Conservation (phyloP, 768 basidiomycete genomes). For the Boletus sp. region DNA sequence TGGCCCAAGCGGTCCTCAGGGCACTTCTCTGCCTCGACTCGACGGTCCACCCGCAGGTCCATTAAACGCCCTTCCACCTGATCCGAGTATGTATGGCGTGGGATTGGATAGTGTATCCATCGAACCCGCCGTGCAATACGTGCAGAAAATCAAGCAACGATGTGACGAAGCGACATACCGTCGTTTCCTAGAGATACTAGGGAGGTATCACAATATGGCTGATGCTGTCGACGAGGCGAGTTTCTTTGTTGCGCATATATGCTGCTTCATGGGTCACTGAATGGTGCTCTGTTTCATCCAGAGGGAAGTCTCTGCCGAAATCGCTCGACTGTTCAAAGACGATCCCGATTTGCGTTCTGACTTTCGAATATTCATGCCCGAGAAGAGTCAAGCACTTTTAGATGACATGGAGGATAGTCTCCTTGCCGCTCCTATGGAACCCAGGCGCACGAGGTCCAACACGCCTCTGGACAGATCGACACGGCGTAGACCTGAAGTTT, state of each 20-base stretch:
- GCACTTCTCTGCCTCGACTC: slow-evolving; percentile 32
- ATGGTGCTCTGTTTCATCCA: background rate
- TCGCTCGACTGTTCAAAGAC: slow-evolving; percentile 70
- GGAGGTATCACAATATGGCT: slow-evolving; percentile 58
- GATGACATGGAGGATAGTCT: slow-evolving; percentile 41
- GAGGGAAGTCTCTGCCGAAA: slow-evolving; percentile 68
- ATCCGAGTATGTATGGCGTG: slow-evolving; percentile 28
- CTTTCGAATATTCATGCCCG: slow-evolving; percentile 75
- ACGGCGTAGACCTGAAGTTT: slow-evolving; percentile 47
- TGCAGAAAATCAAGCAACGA: slow-evolving; percentile 94
- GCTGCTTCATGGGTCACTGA: background rate
- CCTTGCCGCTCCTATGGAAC: slow-evolving; percentile 26
- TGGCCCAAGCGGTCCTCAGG: slow-evolving; percentile 38
- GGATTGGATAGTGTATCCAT: slow-evolving; percentile 48
- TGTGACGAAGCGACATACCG: slow-evolving; percentile 88
- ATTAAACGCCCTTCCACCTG: slow-evolving; percentile 13
- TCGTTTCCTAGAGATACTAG: slow-evolving; percentile 74
- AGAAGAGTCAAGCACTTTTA: slow-evolving; percentile 47
- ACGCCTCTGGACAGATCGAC: slow-evolving; percentile 36
- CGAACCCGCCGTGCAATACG: slow-evolving; percentile 86
- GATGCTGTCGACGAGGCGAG: slow-evolving; percentile 61
- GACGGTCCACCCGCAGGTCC: slow-evolving; percentile 15
- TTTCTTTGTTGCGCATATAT: slow-evolving; percentile 11
- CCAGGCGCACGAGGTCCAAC: slow-evolving; percentile 36
- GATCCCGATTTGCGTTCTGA: slow-evolving; percentile 72